Base-by-base conservation (phyloP, 1,284 basidiomycete genomes). In the Ustilago sp. region DNA sequence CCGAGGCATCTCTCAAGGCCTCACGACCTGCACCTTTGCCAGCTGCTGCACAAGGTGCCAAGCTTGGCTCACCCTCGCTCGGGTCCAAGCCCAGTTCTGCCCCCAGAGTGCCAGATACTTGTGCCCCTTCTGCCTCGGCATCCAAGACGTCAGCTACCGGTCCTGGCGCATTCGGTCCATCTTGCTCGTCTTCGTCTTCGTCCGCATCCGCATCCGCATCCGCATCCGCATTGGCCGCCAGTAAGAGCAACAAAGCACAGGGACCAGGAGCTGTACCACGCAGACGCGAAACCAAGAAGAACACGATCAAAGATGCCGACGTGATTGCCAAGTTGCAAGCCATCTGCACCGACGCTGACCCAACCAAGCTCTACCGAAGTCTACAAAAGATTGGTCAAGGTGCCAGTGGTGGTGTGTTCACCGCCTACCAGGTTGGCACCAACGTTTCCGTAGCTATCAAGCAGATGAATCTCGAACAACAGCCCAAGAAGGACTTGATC, bases 401-500 rank as follows among this genome's bases (percentile, higher is more conserved):
- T 76, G 95, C 97, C 4, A 97, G 94, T 17, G 97, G 97, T 55
- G 96, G 95, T 69, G 96, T 99, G 1, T 99, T 97, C 87, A 98
- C 96, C 6, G 95, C 96, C 15, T 97, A 98, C 84, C 95, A 98
- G 87, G 92, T 95, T 68, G 95, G 94, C 52, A 94, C 93, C 34
- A 96, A 96, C 86, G 83, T 93, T 52, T 93, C 92, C 5, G 97
- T 99, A 35, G 97, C 97, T 35, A 99, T 99, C 90, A 99, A 99
- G 88, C 96, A 99, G 88, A 99, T 99, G 97, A 96, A 99, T 88
- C 90, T 99, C 38, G 95, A 98, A 87, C 98, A 98, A 88, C 97
- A 99, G 86, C 97, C 96, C 39, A 99, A 99, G 90, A 98, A 98
- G 88, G 96, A 99, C 86, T 90, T 99, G 59, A 99, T 99, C 88